Percentiles rank a stretch among this genome's conserved stretches.
Conservation (phyloP, 306 rosid genomes). For the Corylus heterophylla region DNA sequence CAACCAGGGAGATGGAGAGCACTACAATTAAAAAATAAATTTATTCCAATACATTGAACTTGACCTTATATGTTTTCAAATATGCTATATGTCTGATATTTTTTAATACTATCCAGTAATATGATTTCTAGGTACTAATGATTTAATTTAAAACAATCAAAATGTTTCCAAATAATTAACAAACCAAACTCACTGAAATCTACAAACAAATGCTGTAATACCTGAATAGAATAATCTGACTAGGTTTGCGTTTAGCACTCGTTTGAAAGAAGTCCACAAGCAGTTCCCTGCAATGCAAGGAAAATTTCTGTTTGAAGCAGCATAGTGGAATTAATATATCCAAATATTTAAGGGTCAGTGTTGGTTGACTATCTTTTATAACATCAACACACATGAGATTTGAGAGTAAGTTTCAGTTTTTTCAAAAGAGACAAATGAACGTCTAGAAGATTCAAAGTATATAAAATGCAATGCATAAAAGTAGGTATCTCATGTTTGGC, state of each 20-base stretch:
- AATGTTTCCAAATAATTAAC: not conserved
- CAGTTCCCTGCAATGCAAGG: slow-evolving; percentile 69
- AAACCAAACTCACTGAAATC: not conserved
- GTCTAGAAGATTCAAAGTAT: not conserved
- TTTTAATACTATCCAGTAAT: not conserved
- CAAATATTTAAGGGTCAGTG: not conserved
- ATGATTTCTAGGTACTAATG: not conserved
- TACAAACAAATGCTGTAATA: slow-evolving; percentile 28
- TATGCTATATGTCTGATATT: not conserved
- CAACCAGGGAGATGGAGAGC: not conserved
- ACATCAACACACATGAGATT: not conserved
- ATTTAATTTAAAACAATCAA: not conserved
- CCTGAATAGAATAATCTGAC: slow-evolving; percentile 92
- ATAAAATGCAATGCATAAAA: not conserved
- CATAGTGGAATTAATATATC: slow-evolving; percentile 11
- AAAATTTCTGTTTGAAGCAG: slow-evolving; percentile 16
- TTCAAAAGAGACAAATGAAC: not conserved
- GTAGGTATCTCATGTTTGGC: not conserved
- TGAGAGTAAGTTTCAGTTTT: not conserved
- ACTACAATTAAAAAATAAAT: not conserved
- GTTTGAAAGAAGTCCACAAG: slow-evolving; percentile 77
- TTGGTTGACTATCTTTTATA: not conserved
- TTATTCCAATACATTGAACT: not conserved
- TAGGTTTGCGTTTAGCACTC: slow-evolving; percentile 64
- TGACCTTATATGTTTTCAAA: not conserved